Percentiles rank a stretch among this genome's conserved stretches.
phyloP scores from a whole-genome alignment of 768 basidiomycete genomes.

The Rhizopogon roseolus region DNA sequence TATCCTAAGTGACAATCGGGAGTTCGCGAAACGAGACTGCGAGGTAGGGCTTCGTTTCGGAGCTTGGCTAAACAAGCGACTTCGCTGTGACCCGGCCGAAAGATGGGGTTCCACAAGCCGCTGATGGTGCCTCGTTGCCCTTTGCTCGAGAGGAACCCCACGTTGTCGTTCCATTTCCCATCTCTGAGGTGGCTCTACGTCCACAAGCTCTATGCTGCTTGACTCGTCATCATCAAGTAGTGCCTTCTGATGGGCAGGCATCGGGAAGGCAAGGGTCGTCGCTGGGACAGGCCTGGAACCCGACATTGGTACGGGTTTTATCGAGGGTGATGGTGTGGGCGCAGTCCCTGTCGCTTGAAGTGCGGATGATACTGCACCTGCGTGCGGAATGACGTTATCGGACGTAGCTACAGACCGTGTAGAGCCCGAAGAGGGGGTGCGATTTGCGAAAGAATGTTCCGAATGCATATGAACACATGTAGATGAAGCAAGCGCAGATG shows the following conservation, averaged over 20 bases:
- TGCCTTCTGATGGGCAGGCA: slow-evolving; percentile 3
- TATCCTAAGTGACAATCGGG: slow-evolving; percentile 27
- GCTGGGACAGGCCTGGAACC: not conserved
- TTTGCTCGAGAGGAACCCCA: slow-evolving; percentile 38
- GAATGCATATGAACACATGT: slow-evolving; percentile 30
- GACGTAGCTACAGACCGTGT: slow-evolving; percentile 14
- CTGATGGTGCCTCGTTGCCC: slow-evolving; percentile 30
- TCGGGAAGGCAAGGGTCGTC: slow-evolving; percentile 4
- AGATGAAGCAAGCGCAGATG: slow-evolving; percentile 2
- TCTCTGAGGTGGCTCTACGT: slow-evolving; percentile 36
- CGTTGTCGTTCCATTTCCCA: slow-evolving; percentile 42
- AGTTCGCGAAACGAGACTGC: slow-evolving; percentile 27
- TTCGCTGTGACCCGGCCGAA: slow-evolving; percentile 20
- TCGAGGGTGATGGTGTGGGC: slow-evolving; percentile 5
- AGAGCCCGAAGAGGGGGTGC: slow-evolving; percentile 17
- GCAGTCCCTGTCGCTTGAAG: slow-evolving; percentile 13
- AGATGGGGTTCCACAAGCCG: slow-evolving; percentile 26
- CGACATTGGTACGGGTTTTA: not conserved
- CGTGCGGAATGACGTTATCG: slow-evolving; percentile 15
- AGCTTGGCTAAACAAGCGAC: slow-evolving; percentile 24
- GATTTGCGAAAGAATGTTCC: slow-evolving; percentile 21
- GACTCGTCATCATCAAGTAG: slow-evolving; percentile 46
- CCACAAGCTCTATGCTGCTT: slow-evolving; percentile 47
- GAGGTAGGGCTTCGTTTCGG: slow-evolving; percentile 21
- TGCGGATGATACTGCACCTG: slow-evolving; percentile 14